Evolutionary conservation across 2,329 filamentous ascomycete genomes (phyloP), one percentile per base, ranked within the genome.

Genomic region (Uncinocarpus reesii): DNA sequence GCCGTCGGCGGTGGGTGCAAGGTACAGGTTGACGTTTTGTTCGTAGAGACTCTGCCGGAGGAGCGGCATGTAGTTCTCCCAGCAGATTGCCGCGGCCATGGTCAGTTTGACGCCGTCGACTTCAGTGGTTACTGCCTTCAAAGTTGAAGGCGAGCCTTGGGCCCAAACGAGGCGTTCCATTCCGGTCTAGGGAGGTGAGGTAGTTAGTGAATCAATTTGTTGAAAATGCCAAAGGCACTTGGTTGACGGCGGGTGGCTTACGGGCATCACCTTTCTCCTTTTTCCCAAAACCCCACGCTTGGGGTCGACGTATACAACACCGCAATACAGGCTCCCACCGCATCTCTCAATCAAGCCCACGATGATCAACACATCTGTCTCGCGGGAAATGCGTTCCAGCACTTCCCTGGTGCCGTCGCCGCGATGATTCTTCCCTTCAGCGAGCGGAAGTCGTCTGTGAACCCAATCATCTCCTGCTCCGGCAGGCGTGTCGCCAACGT

Each of bases 11-110:
- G 89, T 95, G 0, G 90, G 90, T 0, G 89, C 88, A 1, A 95
- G 78, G 66, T 90, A 95, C 10, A 95, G 69, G 63, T 94, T 94
- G 59, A 95, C 80, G 61, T 94, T 94, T 65, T 95, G 90, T 2
- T 79, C 76, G 65, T 95, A 96, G 31, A 95, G 73, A 13, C 80
- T 76, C 62, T 94, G 84, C 15, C 90, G 78, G 6, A 95, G 72
- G 15, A 95, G 71, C 0, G 89, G 89, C 88, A 95, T 95, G 69
- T 90, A 94, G 65, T 86, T 95, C 65, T 96, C 89, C 89, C 89
- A 95, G 72, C 89, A 95, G 56, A 96, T 93, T 2, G 88, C 90
- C 2, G 84, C 81, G 0, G 83, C 89, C 51, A 95, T 76, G 49
- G 86, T 90, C 52, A 95, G 68, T 54, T 79, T 80, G 2, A 88